Evolutionary conservation across 495 filamentous ascomycete genomes (phyloP).

Genomic region (Talaromyces adpressus): DNA sequence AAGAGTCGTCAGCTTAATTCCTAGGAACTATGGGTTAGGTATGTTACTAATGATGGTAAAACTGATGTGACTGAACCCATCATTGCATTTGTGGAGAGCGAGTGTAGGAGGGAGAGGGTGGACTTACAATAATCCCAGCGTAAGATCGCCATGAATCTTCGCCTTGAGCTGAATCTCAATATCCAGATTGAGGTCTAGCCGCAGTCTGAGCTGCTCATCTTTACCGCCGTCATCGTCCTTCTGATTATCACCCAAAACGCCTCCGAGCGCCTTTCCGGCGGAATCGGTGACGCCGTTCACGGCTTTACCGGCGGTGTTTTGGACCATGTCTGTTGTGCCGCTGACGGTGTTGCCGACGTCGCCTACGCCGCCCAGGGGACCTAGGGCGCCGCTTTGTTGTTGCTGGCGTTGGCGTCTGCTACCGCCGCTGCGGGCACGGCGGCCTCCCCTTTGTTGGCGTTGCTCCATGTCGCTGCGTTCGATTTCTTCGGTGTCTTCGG

Average conservation of each 20-base stretch:
- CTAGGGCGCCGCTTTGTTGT: slow-evolving; percentile 39
- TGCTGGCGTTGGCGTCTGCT: slow-evolving; percentile 25
- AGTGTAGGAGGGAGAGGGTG: too few relatives aligned
- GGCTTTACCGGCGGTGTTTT: slow-evolving; percentile 57
- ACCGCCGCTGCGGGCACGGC: slow-evolving; percentile 33
- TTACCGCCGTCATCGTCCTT: slow-evolving; percentile 38
- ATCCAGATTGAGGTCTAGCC: slow-evolving; percentile 82
- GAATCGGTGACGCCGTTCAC: slow-evolving; percentile 49
- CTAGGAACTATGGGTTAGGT: slow-evolving; percentile 11
- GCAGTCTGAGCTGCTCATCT: slow-evolving; percentile 67
- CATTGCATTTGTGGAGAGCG: neutral
- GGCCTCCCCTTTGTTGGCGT: slow-evolving; percentile 15
- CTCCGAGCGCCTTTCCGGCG: slow-evolving; percentile 53
- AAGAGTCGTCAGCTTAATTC: neutral
- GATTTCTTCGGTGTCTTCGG: slow-evolving; percentile 31
- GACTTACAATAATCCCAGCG: slow-evolving; percentile 76
- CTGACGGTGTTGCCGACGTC: slow-evolving; percentile 34
- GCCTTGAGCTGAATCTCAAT: slow-evolving; percentile 87
- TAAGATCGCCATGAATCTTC: slow-evolving; percentile 86
- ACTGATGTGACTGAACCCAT: neutral
- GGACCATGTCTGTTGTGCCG: slow-evolving; percentile 45
- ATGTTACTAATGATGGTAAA: slow-evolving; percentile 9
- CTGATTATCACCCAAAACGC: slow-evolving; percentile 30
- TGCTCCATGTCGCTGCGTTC: slow-evolving; percentile 33
- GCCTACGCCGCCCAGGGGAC: slow-evolving; percentile 50